phyloP scores from a whole-genome alignment of 2,329 filamentous ascomycete species.

The Shiraia bambusicola region DNA sequence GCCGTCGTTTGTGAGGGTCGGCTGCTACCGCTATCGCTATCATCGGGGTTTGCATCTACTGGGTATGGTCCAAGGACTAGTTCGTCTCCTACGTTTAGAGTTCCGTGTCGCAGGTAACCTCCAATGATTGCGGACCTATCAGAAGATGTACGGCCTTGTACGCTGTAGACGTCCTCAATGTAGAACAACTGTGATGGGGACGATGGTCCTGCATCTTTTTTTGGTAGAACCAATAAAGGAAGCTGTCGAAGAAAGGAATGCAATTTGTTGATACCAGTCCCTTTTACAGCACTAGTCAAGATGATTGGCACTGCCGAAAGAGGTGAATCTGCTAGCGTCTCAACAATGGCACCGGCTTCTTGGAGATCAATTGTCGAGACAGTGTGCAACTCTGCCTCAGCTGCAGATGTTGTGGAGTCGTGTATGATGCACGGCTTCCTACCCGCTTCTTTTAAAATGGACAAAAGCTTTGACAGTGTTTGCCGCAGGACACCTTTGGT shows the following conservation, averaged over 20 bases:
- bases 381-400: slow-evolving; percentile 52
- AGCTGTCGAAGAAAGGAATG: slow-evolving; percentile 79
- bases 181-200: slow-evolving; percentile 71
- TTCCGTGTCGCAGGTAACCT: slow-evolving; percentile 79
- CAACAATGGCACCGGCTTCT: slow-evolving; percentile 61
- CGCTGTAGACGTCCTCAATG: slow-evolving; percentile 83
- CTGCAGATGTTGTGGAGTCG: slow-evolving; percentile 24
- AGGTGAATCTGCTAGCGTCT: slow-evolving; percentile 50
- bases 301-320: slow-evolving; percentile 72
- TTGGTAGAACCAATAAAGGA: slow-evolving; percentile 57
- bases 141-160: slow-evolving; percentile 47
- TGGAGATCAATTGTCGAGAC: slow-evolving; percentile 59
- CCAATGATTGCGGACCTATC: slow-evolving; percentile 66
- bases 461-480: slow-evolving; percentile 72
- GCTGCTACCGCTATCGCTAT: slow-evolving; percentile 42
- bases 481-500: slow-evolving; percentile 69
- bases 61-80: slow-evolving; percentile 74
- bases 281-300: slow-evolving; percentile 82
- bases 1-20: slow-evolving; percentile 25
- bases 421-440: slow-evolving; percentile 71
- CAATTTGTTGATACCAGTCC: slow-evolving; percentile 75
- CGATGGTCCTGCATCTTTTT: slow-evolving; percentile 40
- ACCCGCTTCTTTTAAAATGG: slow-evolving; percentile 73
- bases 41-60: slow-evolving; percentile 33
- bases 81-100: slow-evolving; percentile 73